Evolutionary conservation across 345 rosid genomes (phyloP), one percentile per base, ranked within the genome.

Genomic region (Sonneratia alba): DNA sequence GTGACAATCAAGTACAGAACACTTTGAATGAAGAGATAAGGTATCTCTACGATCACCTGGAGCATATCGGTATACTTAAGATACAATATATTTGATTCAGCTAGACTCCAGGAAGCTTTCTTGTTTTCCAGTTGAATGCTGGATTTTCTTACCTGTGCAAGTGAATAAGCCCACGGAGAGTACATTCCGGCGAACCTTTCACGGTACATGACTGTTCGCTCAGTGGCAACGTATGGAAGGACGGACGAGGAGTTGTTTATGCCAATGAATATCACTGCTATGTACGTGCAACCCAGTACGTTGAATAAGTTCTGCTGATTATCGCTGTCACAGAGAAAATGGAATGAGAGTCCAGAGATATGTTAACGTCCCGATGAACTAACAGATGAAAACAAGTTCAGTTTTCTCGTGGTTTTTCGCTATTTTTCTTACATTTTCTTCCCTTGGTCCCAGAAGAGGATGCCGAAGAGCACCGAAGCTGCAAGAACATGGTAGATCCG

Each of bases 141-240:
- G 9, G 43, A 40, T 40, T 40, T 8, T 13, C 51, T 2, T 71
- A 84, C 94, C 84, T 87, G 97, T 42, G 92, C 93, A 67, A 85
- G 72, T 10, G 96, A 85, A 73, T 78, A 89, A n/a, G 90, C 81
- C 83, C 86, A 84, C 0, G 92, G 75, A 48, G 97, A 86, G 84
- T 90, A 89, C 97, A 86, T 92, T 59, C 95, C 97, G 0, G 95
- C 95, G 78, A 87, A 91, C 76, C 85, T 85, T 79, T 93, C 95
- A 0, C 97, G 82, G 74, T 90, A 89, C 85, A 87, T 77, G 14
- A 89, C 98, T 11, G 76, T 81, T 21, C 93, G 79, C 43, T 92
- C 98, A 27, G 77, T 79, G 4, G 85, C 84, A 55, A 90, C 79
- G 37, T 83, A 81, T 13, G 85, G 84, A 12, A 90, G 36, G 24